phyloP scores from a whole-genome alignment of 2,329 filamentous ascomycete species.

The Botrytis fabae region DNA sequence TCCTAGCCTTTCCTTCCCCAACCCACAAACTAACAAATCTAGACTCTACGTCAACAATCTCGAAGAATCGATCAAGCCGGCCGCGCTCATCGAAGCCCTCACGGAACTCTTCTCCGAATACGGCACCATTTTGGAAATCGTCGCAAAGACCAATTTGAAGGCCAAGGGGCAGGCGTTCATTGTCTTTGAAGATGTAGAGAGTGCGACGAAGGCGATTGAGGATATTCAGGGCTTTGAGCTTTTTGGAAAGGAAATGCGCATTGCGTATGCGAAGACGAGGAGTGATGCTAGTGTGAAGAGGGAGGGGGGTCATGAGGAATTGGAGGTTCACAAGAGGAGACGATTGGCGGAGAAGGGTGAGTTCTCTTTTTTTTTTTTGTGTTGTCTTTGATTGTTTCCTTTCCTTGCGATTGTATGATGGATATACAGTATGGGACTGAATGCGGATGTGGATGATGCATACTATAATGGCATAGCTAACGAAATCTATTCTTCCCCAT shows the following conservation, averaged over 20 bases:
- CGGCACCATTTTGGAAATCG: slow-evolving; percentile 78
- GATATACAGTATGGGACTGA: background rate
- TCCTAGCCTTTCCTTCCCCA: slow-evolving; percentile 33
- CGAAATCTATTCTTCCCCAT: background rate
- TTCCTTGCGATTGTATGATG: background rate
- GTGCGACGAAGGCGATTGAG: slow-evolving; percentile 79
- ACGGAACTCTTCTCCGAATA: slow-evolving; percentile 83
- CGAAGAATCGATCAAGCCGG: slow-evolving; percentile 86
- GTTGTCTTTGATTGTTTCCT: background rate
- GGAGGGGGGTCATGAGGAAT: slow-evolving; percentile 73
- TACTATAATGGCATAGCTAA: background rate
- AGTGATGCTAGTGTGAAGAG: slow-evolving; percentile 85
- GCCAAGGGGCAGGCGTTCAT: slow-evolving; percentile 96
- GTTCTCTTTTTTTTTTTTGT: slow-evolving; percentile 24
- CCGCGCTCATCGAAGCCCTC: slow-evolving; percentile 72
- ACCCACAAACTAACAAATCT: slow-evolving; percentile 23
- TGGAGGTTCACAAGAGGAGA: slow-evolving; percentile 83
- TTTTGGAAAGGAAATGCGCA: slow-evolving; percentile 85
- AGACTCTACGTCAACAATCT: slow-evolving; percentile 79
- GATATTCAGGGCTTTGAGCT: slow-evolving; percentile 91
- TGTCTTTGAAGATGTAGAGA: slow-evolving; percentile 80
- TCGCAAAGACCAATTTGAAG: slow-evolving; percentile 86
- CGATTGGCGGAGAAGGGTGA: slow-evolving; percentile 87
- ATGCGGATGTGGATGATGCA: background rate
- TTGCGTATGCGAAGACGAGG: slow-evolving; percentile 77